Evolutionary conservation across 2,329 filamentous ascomycete species (phyloP).

Genomic region (Coniochaeta sp.): DNA sequence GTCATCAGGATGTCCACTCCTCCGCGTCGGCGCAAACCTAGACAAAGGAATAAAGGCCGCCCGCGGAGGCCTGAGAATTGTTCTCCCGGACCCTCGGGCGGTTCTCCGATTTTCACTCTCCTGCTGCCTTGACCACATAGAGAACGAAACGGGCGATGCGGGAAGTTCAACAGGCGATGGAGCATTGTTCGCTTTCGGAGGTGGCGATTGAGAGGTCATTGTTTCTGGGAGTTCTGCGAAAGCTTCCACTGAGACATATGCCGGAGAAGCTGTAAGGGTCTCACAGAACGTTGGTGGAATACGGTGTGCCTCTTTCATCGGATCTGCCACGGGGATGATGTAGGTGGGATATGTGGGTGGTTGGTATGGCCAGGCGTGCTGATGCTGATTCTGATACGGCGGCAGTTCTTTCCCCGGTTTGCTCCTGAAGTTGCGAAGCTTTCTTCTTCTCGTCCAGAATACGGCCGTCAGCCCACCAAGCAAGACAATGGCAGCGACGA

Average conservation of each 20-base stretch:
- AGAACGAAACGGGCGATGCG: background rate
- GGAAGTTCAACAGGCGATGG: background rate
- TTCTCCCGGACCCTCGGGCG: background rate
- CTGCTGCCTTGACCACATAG: background rate
- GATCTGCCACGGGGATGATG: background rate
- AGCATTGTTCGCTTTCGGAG: background rate
- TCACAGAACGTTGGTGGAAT: background rate
- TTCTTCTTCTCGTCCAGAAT: background rate
- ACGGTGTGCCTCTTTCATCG: background rate
- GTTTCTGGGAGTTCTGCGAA: background rate
- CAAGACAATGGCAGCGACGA: background rate
- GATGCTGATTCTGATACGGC: background rate
- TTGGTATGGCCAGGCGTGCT: background rate
- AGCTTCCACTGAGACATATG: background rate
- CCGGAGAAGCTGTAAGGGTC: background rate
- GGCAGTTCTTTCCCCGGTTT: background rate
- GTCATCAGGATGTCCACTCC: background rate
- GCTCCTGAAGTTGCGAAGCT: background rate
- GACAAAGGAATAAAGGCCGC: background rate
- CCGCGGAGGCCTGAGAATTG: background rate
- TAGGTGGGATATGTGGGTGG: background rate
- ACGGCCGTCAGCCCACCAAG: background rate
- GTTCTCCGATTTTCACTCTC: background rate
- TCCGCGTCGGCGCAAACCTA: background rate
- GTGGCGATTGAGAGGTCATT: background rate